Evolutionary conservation across 1,284 basidiomycete species (phyloP), one percentile per base, ranked within the genome.

Genomic region (Takashimella tepidaria): DNA sequence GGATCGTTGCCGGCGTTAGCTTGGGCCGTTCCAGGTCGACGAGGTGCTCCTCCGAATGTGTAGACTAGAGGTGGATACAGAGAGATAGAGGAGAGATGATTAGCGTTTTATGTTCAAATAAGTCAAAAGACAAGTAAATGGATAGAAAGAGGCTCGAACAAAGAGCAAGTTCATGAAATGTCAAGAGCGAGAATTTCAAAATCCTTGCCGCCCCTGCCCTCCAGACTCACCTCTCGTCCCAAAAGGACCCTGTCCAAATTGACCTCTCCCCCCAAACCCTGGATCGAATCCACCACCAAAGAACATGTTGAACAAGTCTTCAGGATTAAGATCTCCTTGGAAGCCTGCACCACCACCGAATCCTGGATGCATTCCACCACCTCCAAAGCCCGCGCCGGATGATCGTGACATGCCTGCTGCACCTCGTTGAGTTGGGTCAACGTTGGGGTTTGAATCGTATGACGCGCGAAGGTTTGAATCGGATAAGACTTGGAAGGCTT

Each of bases 261-360:
- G 53, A 6, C 46, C 79, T 79, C n/a, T 50, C 10, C 79, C 78
- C 51, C 82, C 81, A 56, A 78, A 77, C 41, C 74, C 76, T n/a
- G n/a, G n/a, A 37, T 37, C 31, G 41, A 57, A 54, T 1, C 78
- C 79, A 19, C 87, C 86, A 21, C 90, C 92, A 72, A 98, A 98
- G 83, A 98, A 98, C 89, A 96, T 93, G 70, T 97, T 95, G 81
- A 98, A 98, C 51, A 98, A 71, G 60, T 98, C 95, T 75, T 97
- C 92, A 1, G 95, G 92, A 56, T 89, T 92, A 63, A 98, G 80
- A 70, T 97, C 93, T 50, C 85, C 84, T 10, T 89, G 88, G 63
- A 87, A 88, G 1, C 72, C 69, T 26, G 64, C 62, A 25, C 68
- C 79, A 43, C 80, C 76, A 43, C 79, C 78, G 60, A 83, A 85